These are phyloP conservation scores for Chrysanthemum makinoi DNA, from an alignment of 129 eudicot genomes.

Conservation along the genomic window DNA sequence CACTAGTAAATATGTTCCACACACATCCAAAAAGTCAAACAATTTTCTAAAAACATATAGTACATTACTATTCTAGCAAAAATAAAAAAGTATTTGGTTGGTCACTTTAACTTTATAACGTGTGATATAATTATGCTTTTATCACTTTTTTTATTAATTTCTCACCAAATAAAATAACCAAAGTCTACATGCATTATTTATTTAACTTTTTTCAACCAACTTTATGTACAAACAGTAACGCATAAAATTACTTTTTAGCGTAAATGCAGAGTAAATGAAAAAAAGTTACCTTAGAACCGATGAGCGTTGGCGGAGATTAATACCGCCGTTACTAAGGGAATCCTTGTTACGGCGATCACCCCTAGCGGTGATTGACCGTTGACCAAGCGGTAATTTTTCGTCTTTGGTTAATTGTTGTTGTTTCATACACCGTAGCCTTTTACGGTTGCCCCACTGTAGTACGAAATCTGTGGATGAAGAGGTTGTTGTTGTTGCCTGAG, in stretches of 20 bases:
- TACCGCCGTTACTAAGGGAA: slow-evolving; percentile 31
- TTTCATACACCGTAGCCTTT: slow-evolving; percentile 73
- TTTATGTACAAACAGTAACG: no score
- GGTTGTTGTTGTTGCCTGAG: no score
- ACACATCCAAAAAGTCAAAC: no score
- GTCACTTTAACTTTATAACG: no score
- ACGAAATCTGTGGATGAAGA: slow-evolving; percentile 34
- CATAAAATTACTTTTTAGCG: no score
- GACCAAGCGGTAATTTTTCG: slow-evolving; percentile 27
- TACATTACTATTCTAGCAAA: no score
- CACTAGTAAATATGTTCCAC: no score
- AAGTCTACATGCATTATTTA: not conserved
- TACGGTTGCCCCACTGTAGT: slow-evolving; percentile 83
- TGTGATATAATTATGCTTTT: no score
- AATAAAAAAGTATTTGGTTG: no score
- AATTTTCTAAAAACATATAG: no score
- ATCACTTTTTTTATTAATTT: no score
- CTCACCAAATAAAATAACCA: not conserved
- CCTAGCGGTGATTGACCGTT: slow-evolving; percentile 44
- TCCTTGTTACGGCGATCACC: slow-evolving; percentile 35
- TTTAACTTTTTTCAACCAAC: no score
- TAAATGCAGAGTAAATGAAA: not conserved
- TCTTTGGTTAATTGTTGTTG: slow-evolving; percentile 28
- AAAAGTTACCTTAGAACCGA: slow-evolving; percentile 51
- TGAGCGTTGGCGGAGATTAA: slow-evolving; percentile 64